phyloP scores from a whole-genome alignment of 345 rosid species.

The Rhizophora apiculata region DNA sequence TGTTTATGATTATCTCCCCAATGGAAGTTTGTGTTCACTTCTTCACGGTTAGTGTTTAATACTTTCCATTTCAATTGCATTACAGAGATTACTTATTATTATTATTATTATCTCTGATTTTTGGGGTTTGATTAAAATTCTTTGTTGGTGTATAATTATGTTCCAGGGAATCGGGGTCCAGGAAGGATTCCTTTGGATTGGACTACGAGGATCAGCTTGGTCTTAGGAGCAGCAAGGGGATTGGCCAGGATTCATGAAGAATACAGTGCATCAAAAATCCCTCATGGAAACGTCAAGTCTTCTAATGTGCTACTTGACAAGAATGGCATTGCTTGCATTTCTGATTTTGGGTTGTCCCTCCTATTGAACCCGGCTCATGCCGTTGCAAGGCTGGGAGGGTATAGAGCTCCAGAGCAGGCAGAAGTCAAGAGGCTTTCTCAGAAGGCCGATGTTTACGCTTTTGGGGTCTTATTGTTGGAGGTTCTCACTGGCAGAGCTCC shows the following conservation, averaged over 20 bases:
- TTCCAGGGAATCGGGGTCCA: constrained; percentile 69
- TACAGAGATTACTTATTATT: not conserved
- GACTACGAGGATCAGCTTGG: constrained; percentile 92
- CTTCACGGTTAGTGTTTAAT: constrained; percentile 59
- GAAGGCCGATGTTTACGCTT: constrained; percentile 80
- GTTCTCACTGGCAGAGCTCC: constrained; percentile 87
- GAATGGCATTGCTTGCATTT: constrained; percentile 76
- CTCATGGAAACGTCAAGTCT: constrained; percentile 87
- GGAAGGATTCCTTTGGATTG: constrained; percentile 95
- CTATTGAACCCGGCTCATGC: constrained; percentile 86
- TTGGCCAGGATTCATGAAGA: constrained; percentile 78
- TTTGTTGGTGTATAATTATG: not conserved
- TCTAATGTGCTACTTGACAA: constrained; percentile 80
- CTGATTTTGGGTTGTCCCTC: constrained; percentile 84
- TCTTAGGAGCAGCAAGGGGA: constrained; percentile 86
- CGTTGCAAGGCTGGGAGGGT: constrained; percentile 84
- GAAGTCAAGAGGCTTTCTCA: constrained; percentile 81
- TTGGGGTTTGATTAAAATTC: not conserved
- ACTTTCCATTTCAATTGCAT: not conserved
- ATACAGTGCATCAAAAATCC: constrained; percentile 53
- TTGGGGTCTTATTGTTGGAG: constrained; percentile 77
- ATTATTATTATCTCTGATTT: not conserved
- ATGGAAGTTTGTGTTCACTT: constrained; percentile 80
- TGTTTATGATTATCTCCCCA: constrained; percentile 85
- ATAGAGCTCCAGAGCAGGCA: constrained; percentile 86